Conservation (phyloP, 2,329 filamentous ascomycete species). For the Trichoderma pleuroti region DNA sequence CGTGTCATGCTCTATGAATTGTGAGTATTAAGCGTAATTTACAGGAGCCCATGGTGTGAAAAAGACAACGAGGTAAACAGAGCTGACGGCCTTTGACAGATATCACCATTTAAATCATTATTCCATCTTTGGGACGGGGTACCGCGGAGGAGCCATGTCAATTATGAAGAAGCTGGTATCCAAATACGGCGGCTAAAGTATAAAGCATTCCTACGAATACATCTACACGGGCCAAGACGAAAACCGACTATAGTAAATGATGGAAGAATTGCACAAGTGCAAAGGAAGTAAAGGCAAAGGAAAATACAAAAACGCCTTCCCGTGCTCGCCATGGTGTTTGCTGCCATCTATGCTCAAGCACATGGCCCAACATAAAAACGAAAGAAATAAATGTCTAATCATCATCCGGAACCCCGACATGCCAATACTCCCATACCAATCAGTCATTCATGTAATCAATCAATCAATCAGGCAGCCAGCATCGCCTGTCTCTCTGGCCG, state of each 20-base stretch:
- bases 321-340: slow-evolving; percentile 19
- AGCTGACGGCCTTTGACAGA: slow-evolving; percentile 39
- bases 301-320: slow-evolving; percentile 17
- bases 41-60: neutral
- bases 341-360: slow-evolving; percentile 18
- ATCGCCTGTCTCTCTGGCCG: slow-evolving; percentile 39
- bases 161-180: slow-evolving; percentile 73
- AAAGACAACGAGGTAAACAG: neutral
- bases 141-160: slow-evolving; percentile 68
- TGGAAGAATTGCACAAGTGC: neutral
- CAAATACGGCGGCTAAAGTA: slow-evolving; percentile 59
- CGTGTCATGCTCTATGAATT: slow-evolving; percentile 77
- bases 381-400: neutral
- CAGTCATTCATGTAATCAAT: neutral
- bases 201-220: neutral
- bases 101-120: slow-evolving; percentile 91
- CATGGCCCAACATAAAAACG: neutral
- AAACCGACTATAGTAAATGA: neutral
- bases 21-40: slow-evolving; percentile 45
- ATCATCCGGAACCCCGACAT: neutral
- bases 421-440: neutral
- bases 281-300: neutral
- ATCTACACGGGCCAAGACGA: slow-evolving; percentile 15
- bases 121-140: slow-evolving; percentile 78
- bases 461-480: slow-evolving; percentile 33